Base-by-base conservation (phyloP, 768 basidiomycete species). In the Tulasnella sp. region DNA sequence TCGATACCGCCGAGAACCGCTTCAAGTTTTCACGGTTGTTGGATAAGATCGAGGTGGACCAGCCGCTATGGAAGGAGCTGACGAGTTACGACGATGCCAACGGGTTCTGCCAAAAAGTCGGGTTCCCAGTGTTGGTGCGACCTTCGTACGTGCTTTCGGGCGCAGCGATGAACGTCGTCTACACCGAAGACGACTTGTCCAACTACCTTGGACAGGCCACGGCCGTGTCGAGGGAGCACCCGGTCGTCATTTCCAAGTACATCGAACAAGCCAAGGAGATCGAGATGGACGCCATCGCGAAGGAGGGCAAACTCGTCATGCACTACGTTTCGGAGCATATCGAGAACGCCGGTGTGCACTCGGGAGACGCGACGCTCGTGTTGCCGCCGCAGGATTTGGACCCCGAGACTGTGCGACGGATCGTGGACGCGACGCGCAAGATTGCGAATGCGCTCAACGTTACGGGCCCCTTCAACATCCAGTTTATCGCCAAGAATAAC, bases 221-320 rank as follows among this genome's bases (percentile, higher is more conserved):
- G 19, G 92, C 88, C 53, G 92, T 99, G 57, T 99, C 96, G 40
- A 83, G 88, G 43, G 90, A 93, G 32, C 88, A 96, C 65, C 94
- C 94, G 1, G 93, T 97, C 61, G 94, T 99, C 64, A 98, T 98
- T 70, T 86, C 89, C 62, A 99, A 99, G 71, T 99, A 96, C 73
- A 96, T 99, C 68, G 94, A 98, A 69, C 89, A 96, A 69, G 96
- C 96, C 29, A 98, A 99, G 76, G 96, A 99, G 72, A 99, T 99
- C 63, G 96, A 99, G 75, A 97, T 99, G 91, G 96, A 99, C 66
- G 96, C 96, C 19, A 82, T 99, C 36, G 96, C 96, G 32, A 87
- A 87, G 71, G 89, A 90, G 66, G 94, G 94, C 19, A 89, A 96
- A 75, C 84, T 99, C 80, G 77, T 97, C 69, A 97, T 99, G 94